phyloP scores from a whole-genome alignment of 805 yeast species.

The Candida anglica region DNA sequence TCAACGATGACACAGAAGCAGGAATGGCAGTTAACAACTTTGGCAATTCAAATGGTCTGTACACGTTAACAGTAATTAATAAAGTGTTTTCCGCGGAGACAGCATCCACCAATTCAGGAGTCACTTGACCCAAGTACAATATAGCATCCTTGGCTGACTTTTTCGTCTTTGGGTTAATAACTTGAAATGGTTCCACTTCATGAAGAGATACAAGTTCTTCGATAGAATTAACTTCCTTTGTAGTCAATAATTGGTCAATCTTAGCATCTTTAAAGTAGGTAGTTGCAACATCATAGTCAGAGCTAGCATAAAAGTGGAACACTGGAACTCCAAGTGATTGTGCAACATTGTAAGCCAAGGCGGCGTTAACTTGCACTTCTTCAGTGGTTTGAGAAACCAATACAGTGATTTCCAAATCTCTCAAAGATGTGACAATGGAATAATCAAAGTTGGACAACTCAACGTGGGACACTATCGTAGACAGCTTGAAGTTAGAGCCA shows the following conservation, averaged over 20 bases:
- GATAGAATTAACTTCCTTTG: constrained; percentile 7
- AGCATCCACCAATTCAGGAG: constrained; percentile 38
- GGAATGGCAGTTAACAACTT: constrained; percentile 51
- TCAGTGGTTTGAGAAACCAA: constrained; percentile 60
- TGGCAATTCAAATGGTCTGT: constrained; percentile 69
- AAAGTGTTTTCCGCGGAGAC: constrained; percentile 37
- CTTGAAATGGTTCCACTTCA: constrained; percentile 25
- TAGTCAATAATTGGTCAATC: background rate
- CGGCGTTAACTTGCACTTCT: constrained; percentile 52
- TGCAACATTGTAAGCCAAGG: constrained; percentile 58
- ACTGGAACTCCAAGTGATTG: constrained; percentile 49
- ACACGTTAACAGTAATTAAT: constrained; percentile 55
- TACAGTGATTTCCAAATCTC: constrained; percentile 63
- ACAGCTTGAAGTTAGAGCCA: constrained; percentile 26
- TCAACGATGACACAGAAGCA: constrained; percentile 48
- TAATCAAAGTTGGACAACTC: constrained; percentile 59
- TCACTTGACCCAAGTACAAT: constrained; percentile 61
- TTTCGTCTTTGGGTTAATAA: constrained; percentile 26
- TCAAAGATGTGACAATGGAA: constrained; percentile 64
- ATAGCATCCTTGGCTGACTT: constrained; percentile 45
- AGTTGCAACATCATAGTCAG: constrained; percentile 8
- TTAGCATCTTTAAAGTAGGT: constrained; percentile 7
- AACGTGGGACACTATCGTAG: constrained; percentile 57
- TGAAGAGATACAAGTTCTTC: constrained; percentile 20
- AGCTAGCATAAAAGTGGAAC: constrained; percentile 61